phyloP scores from a whole-genome alignment of 1,284 basidiomycete species.

The Cronartium ribicola region DNA sequence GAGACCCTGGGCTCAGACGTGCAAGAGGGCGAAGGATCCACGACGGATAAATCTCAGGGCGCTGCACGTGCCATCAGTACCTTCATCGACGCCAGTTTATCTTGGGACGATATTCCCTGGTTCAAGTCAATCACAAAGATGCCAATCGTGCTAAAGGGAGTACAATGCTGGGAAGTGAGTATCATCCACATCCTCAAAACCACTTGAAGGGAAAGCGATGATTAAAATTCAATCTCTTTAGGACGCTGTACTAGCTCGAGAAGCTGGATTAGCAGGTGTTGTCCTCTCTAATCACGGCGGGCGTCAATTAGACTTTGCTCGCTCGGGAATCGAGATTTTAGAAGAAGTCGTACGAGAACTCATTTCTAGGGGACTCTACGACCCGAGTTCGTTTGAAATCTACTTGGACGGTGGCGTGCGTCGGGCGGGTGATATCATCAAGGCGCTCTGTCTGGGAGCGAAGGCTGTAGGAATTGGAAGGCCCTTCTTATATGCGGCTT shows the following conservation, averaged over 20 bases:
- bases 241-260: slow-evolving; percentile 83
- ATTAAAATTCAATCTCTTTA: slow-evolving; percentile 46
- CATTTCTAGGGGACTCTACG: slow-evolving; percentile 61
- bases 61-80: slow-evolving; percentile 91
- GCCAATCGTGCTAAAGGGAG: slow-evolving; percentile 87
- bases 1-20: slow-evolving; percentile 16
- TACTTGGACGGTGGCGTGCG: slow-evolving; percentile 90
- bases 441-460: slow-evolving; percentile 85
- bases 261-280: slow-evolving; percentile 72
- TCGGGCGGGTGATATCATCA: slow-evolving; percentile 71
- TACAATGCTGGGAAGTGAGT: slow-evolving; percentile 79
- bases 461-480: slow-evolving; percentile 75
- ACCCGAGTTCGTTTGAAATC: slow-evolving; percentile 67
- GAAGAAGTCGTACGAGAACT: slow-evolving; percentile 77
- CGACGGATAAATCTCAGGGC: slow-evolving; percentile 77
- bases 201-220: background rate
- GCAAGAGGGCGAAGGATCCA: slow-evolving; percentile 43
- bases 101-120: slow-evolving; percentile 81
- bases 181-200: background rate
- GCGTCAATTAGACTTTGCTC: slow-evolving; percentile 83
- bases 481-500: slow-evolving; percentile 74
- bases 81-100: slow-evolving; percentile 85
- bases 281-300: slow-evolving; percentile 72
- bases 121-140: slow-evolving; percentile 85
- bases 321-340: slow-evolving; percentile 82